Conservation (phyloP, 2,329 filamentous ascomycete genomes). For the Leptographium procerum region DNA sequence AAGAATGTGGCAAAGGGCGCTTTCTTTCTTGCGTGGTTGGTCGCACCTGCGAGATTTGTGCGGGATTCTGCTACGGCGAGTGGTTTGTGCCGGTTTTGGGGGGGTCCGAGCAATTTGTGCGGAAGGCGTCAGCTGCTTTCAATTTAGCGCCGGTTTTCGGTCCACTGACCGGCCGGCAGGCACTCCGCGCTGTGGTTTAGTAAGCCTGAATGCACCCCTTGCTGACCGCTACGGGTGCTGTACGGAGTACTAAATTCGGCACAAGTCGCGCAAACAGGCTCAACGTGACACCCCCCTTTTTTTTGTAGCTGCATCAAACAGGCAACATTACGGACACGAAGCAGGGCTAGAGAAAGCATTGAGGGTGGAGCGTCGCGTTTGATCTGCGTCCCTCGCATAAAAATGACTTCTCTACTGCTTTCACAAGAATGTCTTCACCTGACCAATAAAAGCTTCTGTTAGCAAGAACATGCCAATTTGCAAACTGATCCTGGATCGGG, state of each 20-base stretch:
- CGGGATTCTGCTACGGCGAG: conserved; percentile 1
- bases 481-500: too few relatives aligned
- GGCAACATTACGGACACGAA: too few relatives aligned
- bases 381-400: too few relatives aligned
- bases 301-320: too few relatives aligned
- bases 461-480: too few relatives aligned
- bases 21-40: neutral
- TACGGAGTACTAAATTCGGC: neutral
- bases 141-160: neutral
- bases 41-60: conserved; percentile 11
- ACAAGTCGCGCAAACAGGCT: neutral
- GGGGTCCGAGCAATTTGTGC: neutral
- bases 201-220: neutral
- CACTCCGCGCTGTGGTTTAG: neutral
- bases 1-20: neutral
- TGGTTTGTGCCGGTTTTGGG: neutral
- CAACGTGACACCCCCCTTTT: too few relatives aligned
- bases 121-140: neutral
- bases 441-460: too few relatives aligned
- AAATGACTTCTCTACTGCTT: too few relatives aligned
- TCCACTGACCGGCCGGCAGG: neutral
- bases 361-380: too few relatives aligned
- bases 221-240: neutral
- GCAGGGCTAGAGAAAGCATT: too few relatives aligned
- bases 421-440: too few relatives aligned